phyloP scores from a whole-genome alignment of 352 stramenopile species.

The Thalassiosira delicatula region DNA sequence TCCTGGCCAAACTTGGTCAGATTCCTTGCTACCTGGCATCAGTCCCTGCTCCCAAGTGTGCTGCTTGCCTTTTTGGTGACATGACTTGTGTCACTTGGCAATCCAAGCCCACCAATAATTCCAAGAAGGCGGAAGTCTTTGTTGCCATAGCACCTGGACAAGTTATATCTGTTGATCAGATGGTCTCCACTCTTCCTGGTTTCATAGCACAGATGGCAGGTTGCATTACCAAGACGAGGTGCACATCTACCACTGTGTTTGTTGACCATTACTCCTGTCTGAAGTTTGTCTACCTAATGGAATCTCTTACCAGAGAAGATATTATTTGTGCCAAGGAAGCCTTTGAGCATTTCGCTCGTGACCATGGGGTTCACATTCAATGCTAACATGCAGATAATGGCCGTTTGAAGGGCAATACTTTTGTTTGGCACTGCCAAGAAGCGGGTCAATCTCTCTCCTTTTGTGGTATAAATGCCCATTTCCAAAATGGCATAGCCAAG shows the following conservation, averaged over 20 bases:
- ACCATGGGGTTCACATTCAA: slow-evolving; percentile 1
- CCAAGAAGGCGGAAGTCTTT: not conserved
- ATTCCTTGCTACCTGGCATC: not conserved
- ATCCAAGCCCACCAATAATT: not conserved
- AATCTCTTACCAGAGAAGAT: not conserved
- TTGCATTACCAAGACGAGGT: not conserved
- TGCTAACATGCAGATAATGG: not conserved
- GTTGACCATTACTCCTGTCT: not conserved
- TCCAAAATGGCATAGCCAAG: slow-evolving; percentile 48
- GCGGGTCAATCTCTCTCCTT: not conserved
- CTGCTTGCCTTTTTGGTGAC: not conserved
- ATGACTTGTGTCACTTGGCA: not conserved
- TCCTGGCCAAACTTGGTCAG: not conserved
- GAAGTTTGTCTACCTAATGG: not conserved
- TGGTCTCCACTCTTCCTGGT: not conserved
- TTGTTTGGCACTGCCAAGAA: no score
- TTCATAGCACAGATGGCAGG: not conserved
- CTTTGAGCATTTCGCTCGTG: not conserved
- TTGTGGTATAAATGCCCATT: slow-evolving; percentile 4
- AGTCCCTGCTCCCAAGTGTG: not conserved
- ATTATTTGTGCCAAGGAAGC: not conserved
- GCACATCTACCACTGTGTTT: not conserved
- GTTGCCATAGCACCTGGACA: not conserved
- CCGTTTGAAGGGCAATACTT: not conserved
- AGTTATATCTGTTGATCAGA: not conserved